phyloP scores from a whole-genome alignment of 495 filamentous ascomycete species.

The Xylaria curta region DNA sequence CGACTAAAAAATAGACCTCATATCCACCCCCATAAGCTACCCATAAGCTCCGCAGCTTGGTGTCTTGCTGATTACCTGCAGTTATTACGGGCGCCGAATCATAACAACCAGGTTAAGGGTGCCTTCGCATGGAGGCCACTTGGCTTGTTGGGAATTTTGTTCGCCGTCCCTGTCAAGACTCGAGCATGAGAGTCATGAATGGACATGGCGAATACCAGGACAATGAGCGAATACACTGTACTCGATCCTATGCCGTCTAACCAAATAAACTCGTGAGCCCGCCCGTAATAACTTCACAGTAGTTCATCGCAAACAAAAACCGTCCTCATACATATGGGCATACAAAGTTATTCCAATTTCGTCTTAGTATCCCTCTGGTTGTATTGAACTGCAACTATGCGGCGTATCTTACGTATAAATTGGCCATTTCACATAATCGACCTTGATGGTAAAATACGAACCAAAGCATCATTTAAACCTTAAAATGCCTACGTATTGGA shows the following conservation, averaged over 20 bases:
- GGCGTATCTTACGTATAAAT: neutral
- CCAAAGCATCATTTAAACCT: neutral
- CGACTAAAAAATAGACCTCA: constrained; percentile 14
- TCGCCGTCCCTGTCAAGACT: neutral
- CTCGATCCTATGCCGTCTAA: neutral
- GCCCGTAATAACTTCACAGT: neutral
- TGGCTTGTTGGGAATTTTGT: constrained; percentile 10
- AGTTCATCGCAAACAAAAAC: neutral
- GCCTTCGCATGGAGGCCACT: neutral
- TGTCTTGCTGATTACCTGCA: constrained; percentile 3
- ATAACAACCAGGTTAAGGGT: constrained; percentile 7
- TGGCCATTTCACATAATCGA: neutral
- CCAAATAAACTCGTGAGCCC: neutral
- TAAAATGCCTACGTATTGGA: neutral
- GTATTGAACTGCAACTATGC: neutral
- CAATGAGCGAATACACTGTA: neutral
- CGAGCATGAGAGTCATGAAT: neutral
- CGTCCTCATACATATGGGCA: neutral
- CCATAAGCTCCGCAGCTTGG: constrained; percentile 13
- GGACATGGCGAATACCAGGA: neutral
- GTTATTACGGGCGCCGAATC: constrained; percentile 2
- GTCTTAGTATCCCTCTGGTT: neutral
- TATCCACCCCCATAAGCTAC: constrained; percentile 15
- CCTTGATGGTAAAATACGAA: neutral
- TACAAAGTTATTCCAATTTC: neutral